A percentile compares a stretch with the other conserved stretches of the same genome.
phyloP scores from a whole-genome alignment of 352 stramenopile species.

The Aphanomyces euteiches region DNA sequence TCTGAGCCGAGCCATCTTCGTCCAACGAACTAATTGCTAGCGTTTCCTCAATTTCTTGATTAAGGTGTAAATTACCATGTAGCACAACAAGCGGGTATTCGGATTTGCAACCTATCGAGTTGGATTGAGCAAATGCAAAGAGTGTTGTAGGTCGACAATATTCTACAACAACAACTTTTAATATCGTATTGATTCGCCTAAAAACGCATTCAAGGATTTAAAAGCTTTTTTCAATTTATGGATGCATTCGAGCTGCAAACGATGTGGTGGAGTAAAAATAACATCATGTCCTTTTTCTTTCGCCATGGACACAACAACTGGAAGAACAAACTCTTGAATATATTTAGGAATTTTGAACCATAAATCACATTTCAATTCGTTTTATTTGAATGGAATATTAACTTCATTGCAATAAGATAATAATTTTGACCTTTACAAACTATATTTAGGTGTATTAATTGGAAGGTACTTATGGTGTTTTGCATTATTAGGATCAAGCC shows the following conservation, averaged over 20 bases:
- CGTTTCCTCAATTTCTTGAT: too few species aligned
- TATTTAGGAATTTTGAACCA: conserved; percentile 23
- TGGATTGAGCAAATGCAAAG: background rate
- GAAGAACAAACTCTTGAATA: conserved; percentile 25
- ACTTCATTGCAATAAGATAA: background rate
- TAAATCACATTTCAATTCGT: background rate
- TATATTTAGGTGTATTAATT: conserved; percentile 14
- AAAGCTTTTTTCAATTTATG: too few species aligned
- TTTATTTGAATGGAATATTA: background rate
- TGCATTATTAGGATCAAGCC: conserved; percentile 29
- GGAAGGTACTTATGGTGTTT: conserved; percentile 24
- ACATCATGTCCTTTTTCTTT: conserved; percentile 23
- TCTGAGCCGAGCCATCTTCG: too few species aligned
- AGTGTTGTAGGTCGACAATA: background rate
- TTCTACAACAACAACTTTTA: conserved; percentile 14
- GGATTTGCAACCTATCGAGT: too few species aligned
- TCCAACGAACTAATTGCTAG: too few species aligned
- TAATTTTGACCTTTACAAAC: background rate
- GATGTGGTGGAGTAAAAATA: conserved; percentile 34
- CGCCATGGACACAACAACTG: conserved; percentile 25
- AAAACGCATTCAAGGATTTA: background rate
- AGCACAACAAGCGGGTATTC: too few species aligned
- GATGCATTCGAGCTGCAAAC: conserved; percentile 33
- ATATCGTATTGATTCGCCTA: conserved; percentile 29
- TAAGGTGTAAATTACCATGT: too few species aligned